Conservation (phyloP, 2,329 filamentous ascomycete genomes). For the Talaromyces sp. region DNA sequence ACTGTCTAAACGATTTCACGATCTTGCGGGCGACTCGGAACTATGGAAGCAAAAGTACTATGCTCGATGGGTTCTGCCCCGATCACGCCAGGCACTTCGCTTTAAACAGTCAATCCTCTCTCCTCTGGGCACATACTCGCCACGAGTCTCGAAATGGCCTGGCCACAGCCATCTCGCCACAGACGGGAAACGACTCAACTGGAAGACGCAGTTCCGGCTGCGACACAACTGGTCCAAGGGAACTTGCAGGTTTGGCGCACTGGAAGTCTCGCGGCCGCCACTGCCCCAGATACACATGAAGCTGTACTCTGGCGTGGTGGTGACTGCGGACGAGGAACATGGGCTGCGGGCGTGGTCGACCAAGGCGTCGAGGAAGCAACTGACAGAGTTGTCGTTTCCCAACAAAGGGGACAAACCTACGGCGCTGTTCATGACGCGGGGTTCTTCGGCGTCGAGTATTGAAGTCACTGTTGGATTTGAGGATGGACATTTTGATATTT, state of each 20-base stretch:
- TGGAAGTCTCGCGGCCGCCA: slow-evolving; percentile 54
- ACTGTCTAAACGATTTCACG: slow-evolving; percentile 65
- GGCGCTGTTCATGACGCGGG: slow-evolving; percentile 18
- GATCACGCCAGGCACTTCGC: slow-evolving; percentile 69
- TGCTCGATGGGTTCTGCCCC: slow-evolving; percentile 74
- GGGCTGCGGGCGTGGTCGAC: slow-evolving; percentile 77
- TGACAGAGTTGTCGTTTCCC: slow-evolving; percentile 48
- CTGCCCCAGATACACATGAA: slow-evolving; percentile 65
- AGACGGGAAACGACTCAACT: slow-evolving; percentile 52
- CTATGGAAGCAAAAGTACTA: slow-evolving; percentile 91
- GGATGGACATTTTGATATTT: slow-evolving; percentile 67
- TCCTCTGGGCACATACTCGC: slow-evolving; percentile 42
- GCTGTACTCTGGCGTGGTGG: slow-evolving; percentile 67
- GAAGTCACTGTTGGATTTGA: slow-evolving; percentile 64
- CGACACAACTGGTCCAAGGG: slow-evolving; percentile 88
- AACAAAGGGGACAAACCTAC: slow-evolving; percentile 60
- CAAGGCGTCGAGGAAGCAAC: slow-evolving; percentile 52
- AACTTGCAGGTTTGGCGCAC: slow-evolving; percentile 71
- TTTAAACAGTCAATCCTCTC: slow-evolving; percentile 42
- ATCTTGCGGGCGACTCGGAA: slow-evolving; percentile 72
- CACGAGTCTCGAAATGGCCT: slow-evolving; percentile 55
- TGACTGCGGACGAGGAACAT: slow-evolving; percentile 64
- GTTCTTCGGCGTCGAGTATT: slow-evolving; percentile 37
- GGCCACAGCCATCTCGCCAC: slow-evolving; percentile 53
- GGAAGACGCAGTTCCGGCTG: slow-evolving; percentile 84